These are phyloP conservation scores for Caryopteris hybrid DNA, from an alignment of 305 asterid genomes.

Conservation along the genomic window DNA sequence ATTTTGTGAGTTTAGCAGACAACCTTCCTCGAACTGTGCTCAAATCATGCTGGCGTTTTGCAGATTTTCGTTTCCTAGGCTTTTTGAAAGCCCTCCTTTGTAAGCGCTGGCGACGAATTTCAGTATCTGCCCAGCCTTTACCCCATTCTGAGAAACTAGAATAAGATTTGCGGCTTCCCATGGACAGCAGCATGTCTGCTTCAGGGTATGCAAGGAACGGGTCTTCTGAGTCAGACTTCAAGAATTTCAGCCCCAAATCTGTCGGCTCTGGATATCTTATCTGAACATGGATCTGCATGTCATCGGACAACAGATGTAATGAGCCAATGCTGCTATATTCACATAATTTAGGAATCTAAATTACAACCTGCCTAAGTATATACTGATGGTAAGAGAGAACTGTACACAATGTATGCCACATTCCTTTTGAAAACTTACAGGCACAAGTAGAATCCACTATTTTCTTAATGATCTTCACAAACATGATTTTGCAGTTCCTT, in stretches of 20 bases:
- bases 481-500: no score
- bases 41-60: slow-evolving; percentile 28
- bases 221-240: slow-evolving; percentile 34
- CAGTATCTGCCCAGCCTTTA: slow-evolving; percentile 84
- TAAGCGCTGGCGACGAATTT: slow-evolving; percentile 66
- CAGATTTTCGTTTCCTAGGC: slow-evolving; percentile 34
- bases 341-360: not conserved
- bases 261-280: slow-evolving; percentile 56
- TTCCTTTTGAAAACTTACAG: no score
- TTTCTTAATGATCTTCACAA: no score
- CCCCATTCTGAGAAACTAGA: slow-evolving; percentile 82
- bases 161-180: slow-evolving; percentile 32
- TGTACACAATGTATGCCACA: no score
- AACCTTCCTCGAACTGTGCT: slow-evolving; percentile 70
- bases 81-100: slow-evolving; percentile 29
- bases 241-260: slow-evolving; percentile 37
- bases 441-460: no score
- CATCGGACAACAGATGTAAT: slow-evolving; percentile 11
- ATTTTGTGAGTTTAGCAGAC: slow-evolving; percentile 51
- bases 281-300: slow-evolving; percentile 50
- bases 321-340: no score
- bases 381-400: not conserved
- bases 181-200: slow-evolving; percentile 68
- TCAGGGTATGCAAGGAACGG: slow-evolving; percentile 54
- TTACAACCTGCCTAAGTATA: not conserved